Conservation (phyloP, 2,329 filamentous ascomycete genomes). For the Curvularia sp. region DNA sequence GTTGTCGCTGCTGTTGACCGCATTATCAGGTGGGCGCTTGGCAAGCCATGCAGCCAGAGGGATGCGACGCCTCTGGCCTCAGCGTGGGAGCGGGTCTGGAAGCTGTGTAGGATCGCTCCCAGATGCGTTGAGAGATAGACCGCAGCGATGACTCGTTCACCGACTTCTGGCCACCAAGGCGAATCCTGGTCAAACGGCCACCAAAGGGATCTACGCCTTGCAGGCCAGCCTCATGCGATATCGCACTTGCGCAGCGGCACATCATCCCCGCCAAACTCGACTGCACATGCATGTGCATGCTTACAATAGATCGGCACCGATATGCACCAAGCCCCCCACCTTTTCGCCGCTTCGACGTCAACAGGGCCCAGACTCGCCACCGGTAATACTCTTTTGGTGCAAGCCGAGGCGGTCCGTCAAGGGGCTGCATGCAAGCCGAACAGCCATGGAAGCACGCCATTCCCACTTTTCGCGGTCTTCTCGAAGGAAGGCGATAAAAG, state of each 20-base stretch:
- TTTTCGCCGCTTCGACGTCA: constrained; percentile 13
- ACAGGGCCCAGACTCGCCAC: constrained; percentile 7
- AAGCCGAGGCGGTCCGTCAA: constrained; percentile 8
- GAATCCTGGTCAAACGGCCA: constrained; percentile 14
- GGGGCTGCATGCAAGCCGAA: neutral
- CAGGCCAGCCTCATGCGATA: constrained; percentile 17
- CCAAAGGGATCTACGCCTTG: constrained; percentile 18
- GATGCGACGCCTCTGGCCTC: constrained; percentile 11
- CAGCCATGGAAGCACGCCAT: constrained; percentile 2
- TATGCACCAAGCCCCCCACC: neutral
- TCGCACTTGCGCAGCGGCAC: constrained; percentile 10
- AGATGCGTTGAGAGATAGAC: constrained; percentile 5
- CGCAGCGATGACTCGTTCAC: constrained; percentile 17
- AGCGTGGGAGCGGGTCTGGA: constrained; percentile 5
- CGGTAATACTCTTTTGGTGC: constrained; percentile 9
- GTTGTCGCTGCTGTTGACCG: constrained; percentile 6
- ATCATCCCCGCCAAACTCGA: constrained; percentile 15
- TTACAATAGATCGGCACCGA: constrained; percentile 5
- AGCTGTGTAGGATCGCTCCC: neutral
- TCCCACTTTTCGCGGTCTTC: constrained; percentile 1
- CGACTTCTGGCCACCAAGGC: constrained; percentile 12
- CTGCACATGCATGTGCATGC: constrained; percentile 3
- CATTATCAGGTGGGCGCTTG: constrained; percentile 1
- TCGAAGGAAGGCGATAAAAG: constrained; percentile 3
- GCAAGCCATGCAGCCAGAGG: constrained; percentile 4